phyloP scores from a whole-genome alignment of 345 rosid genomes.

The Salix caprea region DNA sequence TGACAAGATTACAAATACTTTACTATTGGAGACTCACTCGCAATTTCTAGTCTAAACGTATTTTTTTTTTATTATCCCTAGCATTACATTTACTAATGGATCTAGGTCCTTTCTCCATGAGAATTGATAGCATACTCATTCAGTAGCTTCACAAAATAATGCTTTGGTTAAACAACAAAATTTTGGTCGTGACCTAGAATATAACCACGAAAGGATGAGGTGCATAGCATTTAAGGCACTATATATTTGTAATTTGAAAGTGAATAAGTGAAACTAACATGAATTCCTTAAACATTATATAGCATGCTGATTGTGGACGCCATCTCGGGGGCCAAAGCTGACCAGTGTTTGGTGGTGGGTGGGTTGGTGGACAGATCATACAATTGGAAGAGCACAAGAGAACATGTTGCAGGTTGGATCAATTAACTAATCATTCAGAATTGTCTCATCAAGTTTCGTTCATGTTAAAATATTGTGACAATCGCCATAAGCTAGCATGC shows the following conservation, averaged over 20 bases:
- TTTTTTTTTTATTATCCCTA: slow-evolving; percentile 1
- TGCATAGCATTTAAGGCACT: neutral
- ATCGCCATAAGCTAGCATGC: neutral
- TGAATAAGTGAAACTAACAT: neutral
- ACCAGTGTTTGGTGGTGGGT: neutral
- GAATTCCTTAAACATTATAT: neutral
- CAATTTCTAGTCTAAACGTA: slow-evolving; percentile 83
- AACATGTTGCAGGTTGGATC: neutral
- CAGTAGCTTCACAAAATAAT: neutral
- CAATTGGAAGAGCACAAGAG: neutral
- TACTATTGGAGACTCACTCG: slow-evolving; percentile 50
- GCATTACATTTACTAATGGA: neutral
- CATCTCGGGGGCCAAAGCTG: neutral
- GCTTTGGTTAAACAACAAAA: neutral
- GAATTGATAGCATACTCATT: neutral
- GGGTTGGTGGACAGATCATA: neutral
- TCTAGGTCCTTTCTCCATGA: neutral
- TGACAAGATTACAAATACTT: slow-evolving; percentile 48
- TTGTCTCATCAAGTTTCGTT: neutral
- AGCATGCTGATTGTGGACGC: neutral
- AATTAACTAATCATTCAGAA: neutral
- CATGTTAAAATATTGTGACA: neutral
- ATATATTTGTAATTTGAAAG: neutral
- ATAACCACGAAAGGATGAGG: neutral
- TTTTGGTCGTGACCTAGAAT: neutral